These are phyloP conservation scores for Alnus rubra DNA, from an alignment of 306 rosid genomes.

Conservation along the genomic window DNA sequence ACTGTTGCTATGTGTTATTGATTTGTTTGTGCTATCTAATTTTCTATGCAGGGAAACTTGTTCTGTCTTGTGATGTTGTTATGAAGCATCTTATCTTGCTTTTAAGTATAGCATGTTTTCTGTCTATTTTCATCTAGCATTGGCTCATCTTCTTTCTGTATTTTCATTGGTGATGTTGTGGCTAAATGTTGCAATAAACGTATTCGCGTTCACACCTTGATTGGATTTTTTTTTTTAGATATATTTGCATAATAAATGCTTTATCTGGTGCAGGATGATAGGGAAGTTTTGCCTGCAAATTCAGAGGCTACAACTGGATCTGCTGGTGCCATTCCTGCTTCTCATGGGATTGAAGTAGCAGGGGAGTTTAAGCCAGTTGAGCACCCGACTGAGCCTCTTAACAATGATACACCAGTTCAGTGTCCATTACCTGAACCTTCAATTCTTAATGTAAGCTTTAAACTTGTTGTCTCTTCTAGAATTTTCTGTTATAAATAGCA, in stretches of 20 bases:
- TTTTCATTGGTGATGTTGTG: not conserved
- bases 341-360: conserved; percentile 92
- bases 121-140: not conserved
- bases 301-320: conserved; percentile 45
- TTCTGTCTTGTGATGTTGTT: too few species aligned
- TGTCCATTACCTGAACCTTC: conserved; percentile 95
- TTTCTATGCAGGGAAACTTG: not conserved
- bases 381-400: conserved; percentile 85
- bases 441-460: conserved; percentile 74
- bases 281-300: conserved; percentile 61
- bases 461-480: conserved; percentile 13
- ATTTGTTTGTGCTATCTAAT: not conserved
- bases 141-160: not conserved
- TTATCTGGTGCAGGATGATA: conserved; percentile 63
- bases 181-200: not conserved
- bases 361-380: conserved; percentile 96
- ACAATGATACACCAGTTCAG: conserved; percentile 77
- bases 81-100: conserved; percentile 10
- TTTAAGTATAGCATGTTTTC: not conserved
- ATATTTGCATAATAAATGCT: conserved; percentile 20
- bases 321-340: conserved; percentile 41
- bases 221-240: not conserved
- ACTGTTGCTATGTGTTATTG: not conserved
- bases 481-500: not conserved
- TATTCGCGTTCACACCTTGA: not conserved